Evolutionary conservation across 2,329 filamentous ascomycete genomes (phyloP).

Genomic region (Aspergillus alliaceus): DNA sequence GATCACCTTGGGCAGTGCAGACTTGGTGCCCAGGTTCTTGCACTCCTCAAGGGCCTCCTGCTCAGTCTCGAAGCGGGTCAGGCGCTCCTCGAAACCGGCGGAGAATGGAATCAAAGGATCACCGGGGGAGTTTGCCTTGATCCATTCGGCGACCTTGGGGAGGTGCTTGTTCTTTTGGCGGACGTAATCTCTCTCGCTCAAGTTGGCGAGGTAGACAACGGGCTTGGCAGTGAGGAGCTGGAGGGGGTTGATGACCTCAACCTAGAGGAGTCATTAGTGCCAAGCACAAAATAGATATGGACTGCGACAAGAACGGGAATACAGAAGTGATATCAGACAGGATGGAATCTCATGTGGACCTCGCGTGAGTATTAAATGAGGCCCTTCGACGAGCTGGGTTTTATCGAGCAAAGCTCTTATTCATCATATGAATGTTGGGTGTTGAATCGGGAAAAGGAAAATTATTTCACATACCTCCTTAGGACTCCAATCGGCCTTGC

Average conservation of each 20-base stretch:
- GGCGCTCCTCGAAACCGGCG: constrained; percentile 86
- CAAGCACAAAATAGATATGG: constrained; percentile 16
- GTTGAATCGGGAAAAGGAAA: constrained; percentile 23
- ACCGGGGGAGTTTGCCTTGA: constrained; percentile 83
- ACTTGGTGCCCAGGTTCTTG: constrained; percentile 84
- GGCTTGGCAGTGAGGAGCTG: constrained; percentile 95
- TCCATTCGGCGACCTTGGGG: constrained; percentile 89
- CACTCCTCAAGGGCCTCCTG: constrained; percentile 78
- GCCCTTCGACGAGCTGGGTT: constrained; percentile 98
- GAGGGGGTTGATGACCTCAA: constrained; percentile 96
- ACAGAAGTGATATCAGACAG: constrained; percentile 60
- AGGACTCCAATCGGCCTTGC: constrained; percentile 82
- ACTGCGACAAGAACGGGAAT: constrained; percentile 12
- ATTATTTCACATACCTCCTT: constrained; percentile 82
- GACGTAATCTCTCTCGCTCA: constrained; percentile 95
- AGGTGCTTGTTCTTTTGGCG: constrained; percentile 99
- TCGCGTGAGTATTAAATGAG: constrained; percentile 65
- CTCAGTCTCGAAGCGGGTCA: constrained; percentile 77
- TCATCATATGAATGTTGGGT: constrained; percentile 72
- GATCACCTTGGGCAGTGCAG: constrained; percentile 87
- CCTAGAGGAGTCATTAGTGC: constrained; percentile 54
- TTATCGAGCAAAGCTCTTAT: constrained; percentile 95
- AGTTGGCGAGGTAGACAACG: constrained; percentile 93
- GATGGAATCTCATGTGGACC: constrained; percentile 84
- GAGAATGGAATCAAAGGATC: constrained; percentile 94